Base-by-base conservation (phyloP, 1,139 yeast species). In the Sugiyamaella sp. region DNA sequence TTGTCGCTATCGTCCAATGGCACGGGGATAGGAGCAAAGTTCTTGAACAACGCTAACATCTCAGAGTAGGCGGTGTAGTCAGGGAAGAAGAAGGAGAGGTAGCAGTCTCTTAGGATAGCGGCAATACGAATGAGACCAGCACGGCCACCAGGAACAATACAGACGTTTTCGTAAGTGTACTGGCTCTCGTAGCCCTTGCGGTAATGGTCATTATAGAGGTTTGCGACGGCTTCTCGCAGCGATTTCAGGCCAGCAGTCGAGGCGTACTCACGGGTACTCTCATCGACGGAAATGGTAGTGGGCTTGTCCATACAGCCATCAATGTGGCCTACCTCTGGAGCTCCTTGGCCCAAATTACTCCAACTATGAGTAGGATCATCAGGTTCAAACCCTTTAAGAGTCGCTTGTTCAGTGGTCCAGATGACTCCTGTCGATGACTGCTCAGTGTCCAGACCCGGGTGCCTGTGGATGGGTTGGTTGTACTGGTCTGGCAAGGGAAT, bases 61-160 rank as follows among this genome's bases (percentile, higher is more conserved):
- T 82, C 88, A n/a, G 88, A 85, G 63, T 82, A 82, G 2, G 88
- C 88, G 22, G 88, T 82, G 65, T 83, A 82, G 66, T 83, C 88
- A 3, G 88, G 88, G 61, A 82, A 73, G 67, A 83, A 83, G 67
- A 82, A 83, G 17, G 85, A 79, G 54, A 83, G 70, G 65, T 82
- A 82, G 63, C 86, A 74, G 66, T 83, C 86, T 54, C 80, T 74
- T 55, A 83, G 76, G 58, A 83, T 81, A 10, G 86, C 81, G 22
- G 88, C 88, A 60, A 82, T 82, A 67, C 88, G 76, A 21, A 85
- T 82, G 59, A 83, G 71, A 0, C 87, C 88, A 19, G 86, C 86
- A 64, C 88, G 75, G 2, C 88, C 88, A 29, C 88, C 88, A 6
- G 88, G 87, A 1, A 83, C 86, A 60, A 83, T 76, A 67, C 86